Evolutionary conservation across 1,284 basidiomycete genomes (phyloP).

Genomic region (Spongiforma sp.): DNA sequence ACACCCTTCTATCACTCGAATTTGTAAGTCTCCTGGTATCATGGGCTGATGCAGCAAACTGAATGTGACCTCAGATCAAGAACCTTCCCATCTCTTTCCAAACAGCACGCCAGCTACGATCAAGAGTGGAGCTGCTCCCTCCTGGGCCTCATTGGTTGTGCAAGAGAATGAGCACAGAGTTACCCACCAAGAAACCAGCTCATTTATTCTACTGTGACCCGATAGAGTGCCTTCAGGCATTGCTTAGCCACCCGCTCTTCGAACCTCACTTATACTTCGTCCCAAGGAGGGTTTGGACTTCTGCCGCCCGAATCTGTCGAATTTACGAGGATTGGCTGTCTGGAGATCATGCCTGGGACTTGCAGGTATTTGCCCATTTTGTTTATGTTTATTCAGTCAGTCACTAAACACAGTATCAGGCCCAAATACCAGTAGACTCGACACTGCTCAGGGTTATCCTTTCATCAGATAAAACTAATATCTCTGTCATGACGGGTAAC

Average conservation of each 20-base stretch:
- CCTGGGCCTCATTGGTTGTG: neutral
- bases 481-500: neutral
- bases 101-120: neutral
- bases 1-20: neutral
- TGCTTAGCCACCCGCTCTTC: neutral
- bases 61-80: neutral
- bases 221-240: neutral
- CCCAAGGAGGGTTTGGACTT: neutral
- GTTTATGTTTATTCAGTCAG: neutral
- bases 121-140: neutral
- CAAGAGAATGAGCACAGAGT: neutral
- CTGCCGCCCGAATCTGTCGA: neutral
- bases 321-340: neutral
- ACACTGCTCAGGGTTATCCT: neutral
- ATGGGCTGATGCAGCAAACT: neutral
- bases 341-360: neutral
- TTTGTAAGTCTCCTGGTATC: neutral
- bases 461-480: neutral
- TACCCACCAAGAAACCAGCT: neutral
- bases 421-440: neutral
- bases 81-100: neutral
- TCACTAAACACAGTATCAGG: neutral
- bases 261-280: neutral
- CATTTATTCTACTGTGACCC: neutral
- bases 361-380: neutral